phyloP scores from a whole-genome alignment of 208 protist species.

The Leishmania mexicana region DNA sequence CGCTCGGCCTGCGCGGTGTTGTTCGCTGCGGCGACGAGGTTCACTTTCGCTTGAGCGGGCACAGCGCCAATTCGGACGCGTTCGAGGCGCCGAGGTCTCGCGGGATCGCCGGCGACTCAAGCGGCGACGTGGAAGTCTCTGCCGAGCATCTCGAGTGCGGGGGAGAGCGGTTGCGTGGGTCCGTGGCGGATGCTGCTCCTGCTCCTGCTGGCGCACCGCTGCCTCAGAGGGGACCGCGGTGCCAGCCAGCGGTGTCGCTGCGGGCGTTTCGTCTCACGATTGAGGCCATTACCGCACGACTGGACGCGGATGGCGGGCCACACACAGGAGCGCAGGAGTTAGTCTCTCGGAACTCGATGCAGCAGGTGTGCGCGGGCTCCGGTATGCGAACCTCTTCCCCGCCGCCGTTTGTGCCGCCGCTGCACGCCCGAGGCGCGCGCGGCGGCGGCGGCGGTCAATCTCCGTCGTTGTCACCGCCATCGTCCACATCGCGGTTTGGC shows the following conservation, averaged over 20 bases:
- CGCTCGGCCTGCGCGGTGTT: background rate
- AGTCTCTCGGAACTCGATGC: background rate
- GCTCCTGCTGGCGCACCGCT: background rate
- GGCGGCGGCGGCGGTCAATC: background rate
- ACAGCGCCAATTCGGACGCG: background rate
- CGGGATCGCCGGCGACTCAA: background rate
- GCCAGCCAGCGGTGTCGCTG: conserved; percentile 12
- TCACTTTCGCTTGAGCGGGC: background rate
- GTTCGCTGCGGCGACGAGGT: conserved; percentile 1
- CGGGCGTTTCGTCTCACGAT: conserved; percentile 14
- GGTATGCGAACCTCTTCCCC: background rate
- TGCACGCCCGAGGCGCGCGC: too few relatives aligned
- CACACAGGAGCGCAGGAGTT: conserved; percentile 8
- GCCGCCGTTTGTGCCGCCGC: conserved; percentile 9
- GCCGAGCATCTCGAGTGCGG: background rate
- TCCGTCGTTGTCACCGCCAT: background rate
- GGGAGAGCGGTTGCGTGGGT: background rate
- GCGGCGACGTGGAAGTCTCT: background rate
- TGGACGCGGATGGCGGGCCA: conserved; percentile 13
- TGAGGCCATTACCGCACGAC: background rate
- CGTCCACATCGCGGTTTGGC: background rate
- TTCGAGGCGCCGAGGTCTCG: background rate
- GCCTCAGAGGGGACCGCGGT: background rate
- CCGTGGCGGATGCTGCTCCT: background rate
- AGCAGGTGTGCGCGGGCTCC: background rate